Conservation (phyloP, 176 grass and related monocot genomes). For the Oryza glaberrima region DNA sequence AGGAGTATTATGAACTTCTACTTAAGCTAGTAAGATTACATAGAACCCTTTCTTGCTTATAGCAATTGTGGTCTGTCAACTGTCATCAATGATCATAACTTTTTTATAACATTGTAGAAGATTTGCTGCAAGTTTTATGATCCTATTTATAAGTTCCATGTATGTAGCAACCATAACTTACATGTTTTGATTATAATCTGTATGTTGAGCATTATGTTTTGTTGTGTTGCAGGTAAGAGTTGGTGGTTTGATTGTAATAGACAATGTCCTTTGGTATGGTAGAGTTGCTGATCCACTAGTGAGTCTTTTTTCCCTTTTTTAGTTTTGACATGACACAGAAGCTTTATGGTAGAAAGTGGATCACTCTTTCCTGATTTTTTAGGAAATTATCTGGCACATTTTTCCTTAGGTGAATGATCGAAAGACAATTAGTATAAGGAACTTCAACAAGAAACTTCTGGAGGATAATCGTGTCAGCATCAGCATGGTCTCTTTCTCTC, state of each 20-base stretch:
- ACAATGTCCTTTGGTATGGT: slow-evolving; percentile 99
- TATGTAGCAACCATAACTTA: neutral
- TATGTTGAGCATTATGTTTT: slow-evolving; percentile 3
- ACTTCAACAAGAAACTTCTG: slow-evolving; percentile 94
- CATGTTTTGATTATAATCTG: neutral
- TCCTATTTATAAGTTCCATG: neutral
- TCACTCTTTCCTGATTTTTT: neutral
- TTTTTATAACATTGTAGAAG: neutral
- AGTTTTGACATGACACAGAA: slow-evolving; percentile 7
- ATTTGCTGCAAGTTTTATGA: slow-evolving; percentile 1
- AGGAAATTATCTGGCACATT: neutral
- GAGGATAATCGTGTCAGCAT: slow-evolving; percentile 76
- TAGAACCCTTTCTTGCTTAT: neutral
- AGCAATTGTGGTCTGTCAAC: neutral
- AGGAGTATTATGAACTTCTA: slow-evolving; percentile 87
- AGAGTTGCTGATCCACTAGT: slow-evolving; percentile 79
- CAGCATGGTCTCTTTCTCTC: slow-evolving; percentile 70
- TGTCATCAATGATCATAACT: neutral
- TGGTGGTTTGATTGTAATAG: slow-evolving; percentile 91
- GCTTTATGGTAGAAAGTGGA: neutral
- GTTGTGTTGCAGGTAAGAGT: slow-evolving; percentile 65
- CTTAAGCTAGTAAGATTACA: slow-evolving; percentile 77
- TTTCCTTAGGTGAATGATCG: slow-evolving; percentile 71
- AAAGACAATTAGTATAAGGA: slow-evolving; percentile 87
- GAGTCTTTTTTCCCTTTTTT: slow-evolving; percentile 20